These are phyloP conservation scores for Mycena pura DNA, from an alignment of 768 basidiomycete species.

Conservation along the genomic window DNA sequence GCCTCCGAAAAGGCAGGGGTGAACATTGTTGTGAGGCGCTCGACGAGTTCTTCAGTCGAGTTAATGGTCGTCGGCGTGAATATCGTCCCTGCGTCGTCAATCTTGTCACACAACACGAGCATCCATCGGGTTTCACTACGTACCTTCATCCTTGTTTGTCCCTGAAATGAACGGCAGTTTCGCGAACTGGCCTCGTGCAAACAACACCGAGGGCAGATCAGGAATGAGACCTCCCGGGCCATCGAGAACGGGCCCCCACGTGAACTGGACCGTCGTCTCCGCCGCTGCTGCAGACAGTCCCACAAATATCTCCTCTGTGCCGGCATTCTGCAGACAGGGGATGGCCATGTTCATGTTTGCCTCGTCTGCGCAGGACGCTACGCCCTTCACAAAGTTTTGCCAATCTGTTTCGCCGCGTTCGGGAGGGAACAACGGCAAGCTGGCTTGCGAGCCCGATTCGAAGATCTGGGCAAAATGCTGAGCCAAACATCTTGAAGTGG, in stretches of 20 bases:
- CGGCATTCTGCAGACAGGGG: conserved; percentile 36
- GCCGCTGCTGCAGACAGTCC: conserved; percentile 33
- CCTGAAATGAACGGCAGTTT: conserved; percentile 53
- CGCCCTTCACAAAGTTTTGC: conserved; percentile 39
- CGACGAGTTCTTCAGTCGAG: conserved; percentile 32
- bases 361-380: conserved; percentile 32
- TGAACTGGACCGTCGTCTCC: conserved; percentile 29
- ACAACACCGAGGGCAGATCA: conserved; percentile 44
- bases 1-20: conserved; percentile 31
- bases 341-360: conserved; percentile 40
- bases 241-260: conserved; percentile 49
- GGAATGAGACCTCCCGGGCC: conserved; percentile 46
- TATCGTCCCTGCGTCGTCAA: conserved; percentile 35
- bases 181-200: conserved; percentile 42
- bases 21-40: conserved; percentile 29
- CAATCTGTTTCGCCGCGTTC: conserved; percentile 37
- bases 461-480: too few species aligned
- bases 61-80: conserved; percentile 33
- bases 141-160: conserved; percentile 54
- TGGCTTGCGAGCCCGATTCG: conserved; percentile 48
- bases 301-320: conserved; percentile 36
- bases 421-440: conserved; percentile 32
- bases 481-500: too few species aligned
- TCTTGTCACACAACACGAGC: too few species aligned
- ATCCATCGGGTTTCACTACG: neutral